phyloP scores from a whole-genome alignment of 176 grass and related monocot species.

The Eremochloa ophiuroides region DNA sequence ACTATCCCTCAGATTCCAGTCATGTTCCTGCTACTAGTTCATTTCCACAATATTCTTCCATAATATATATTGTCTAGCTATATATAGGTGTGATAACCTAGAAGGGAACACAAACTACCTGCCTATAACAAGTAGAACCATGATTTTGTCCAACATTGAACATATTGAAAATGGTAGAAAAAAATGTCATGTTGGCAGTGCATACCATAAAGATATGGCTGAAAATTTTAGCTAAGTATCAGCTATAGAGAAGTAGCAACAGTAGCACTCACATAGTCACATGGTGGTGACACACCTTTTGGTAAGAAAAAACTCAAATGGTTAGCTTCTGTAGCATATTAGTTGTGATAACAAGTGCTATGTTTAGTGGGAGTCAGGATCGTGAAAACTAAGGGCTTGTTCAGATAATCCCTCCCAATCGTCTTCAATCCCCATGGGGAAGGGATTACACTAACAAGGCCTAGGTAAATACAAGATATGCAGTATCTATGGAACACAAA shows the following conservation, averaged over 20 bases:
- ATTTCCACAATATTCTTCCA: not conserved
- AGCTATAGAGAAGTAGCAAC: not conserved
- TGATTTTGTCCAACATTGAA: not conserved
- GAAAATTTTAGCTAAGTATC: not conserved
- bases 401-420: not conserved
- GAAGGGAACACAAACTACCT: not conserved
- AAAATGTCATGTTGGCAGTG: constrained; percentile 1
- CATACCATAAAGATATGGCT: constrained; percentile 13
- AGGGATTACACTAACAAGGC: not conserved
- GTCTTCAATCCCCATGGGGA: not conserved
- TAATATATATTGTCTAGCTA: not conserved
- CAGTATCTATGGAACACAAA: not conserved
- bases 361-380: not conserved
- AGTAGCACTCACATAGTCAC: not conserved
- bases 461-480: not conserved
- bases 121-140: not conserved
- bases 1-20: not conserved
- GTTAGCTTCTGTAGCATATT: not conserved
- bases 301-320: constrained; percentile 22
- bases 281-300: not conserved
- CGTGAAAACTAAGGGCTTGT: not conserved
- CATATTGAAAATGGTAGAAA: not conserved
- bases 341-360: not conserved
- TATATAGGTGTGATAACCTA: not conserved
- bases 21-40: not conserved